Evolutionary conservation across 139 green algal genomes (phyloP).

Genomic region (Chlamydomonas sp.): DNA sequence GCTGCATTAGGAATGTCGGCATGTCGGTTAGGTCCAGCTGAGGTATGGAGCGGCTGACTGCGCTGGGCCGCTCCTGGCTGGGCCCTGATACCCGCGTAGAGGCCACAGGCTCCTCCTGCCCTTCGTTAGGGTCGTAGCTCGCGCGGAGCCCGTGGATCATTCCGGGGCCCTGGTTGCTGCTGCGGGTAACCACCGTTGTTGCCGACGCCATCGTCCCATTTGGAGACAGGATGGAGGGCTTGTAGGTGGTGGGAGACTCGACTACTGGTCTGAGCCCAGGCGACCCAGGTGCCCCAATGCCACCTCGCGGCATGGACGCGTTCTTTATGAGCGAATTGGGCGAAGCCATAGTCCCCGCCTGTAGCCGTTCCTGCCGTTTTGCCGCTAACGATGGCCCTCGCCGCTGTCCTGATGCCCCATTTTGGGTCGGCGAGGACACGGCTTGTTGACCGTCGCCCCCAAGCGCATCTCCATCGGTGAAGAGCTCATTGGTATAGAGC

Average conservation of each 20-base stretch:
- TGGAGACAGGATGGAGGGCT: constrained; percentile 5
- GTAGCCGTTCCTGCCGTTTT: constrained; percentile 46
- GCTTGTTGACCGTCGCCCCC: background rate
- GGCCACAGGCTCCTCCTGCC: background rate
- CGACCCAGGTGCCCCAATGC: background rate
- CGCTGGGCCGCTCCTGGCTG: background rate
- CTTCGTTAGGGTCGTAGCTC: constrained; percentile 72
- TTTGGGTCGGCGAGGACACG: background rate
- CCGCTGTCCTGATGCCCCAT: constrained; percentile 28
- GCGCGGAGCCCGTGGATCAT: constrained; percentile 51
- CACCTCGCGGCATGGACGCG: background rate
- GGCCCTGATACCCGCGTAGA: background rate
- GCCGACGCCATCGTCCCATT: constrained; percentile 4
- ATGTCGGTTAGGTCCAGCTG: constrained; percentile 62
- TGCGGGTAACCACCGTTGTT: background rate
- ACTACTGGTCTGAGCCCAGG: background rate
- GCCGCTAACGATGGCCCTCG: constrained; percentile 32
- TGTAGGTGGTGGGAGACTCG: background rate
- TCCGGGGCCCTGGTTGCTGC: background rate
- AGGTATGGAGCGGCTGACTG: background rate
- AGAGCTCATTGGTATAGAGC: constrained; percentile 56
- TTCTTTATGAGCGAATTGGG: constrained; percentile 32
- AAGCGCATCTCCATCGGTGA: constrained; percentile 52
- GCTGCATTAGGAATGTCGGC: constrained; percentile 64
- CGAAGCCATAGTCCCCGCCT: constrained; percentile 8